A percentile compares a stretch with the other conserved stretches of the same genome.
Conservation (phyloP, 148 eudicot species). For the Heliosperma pusillum region DNA sequence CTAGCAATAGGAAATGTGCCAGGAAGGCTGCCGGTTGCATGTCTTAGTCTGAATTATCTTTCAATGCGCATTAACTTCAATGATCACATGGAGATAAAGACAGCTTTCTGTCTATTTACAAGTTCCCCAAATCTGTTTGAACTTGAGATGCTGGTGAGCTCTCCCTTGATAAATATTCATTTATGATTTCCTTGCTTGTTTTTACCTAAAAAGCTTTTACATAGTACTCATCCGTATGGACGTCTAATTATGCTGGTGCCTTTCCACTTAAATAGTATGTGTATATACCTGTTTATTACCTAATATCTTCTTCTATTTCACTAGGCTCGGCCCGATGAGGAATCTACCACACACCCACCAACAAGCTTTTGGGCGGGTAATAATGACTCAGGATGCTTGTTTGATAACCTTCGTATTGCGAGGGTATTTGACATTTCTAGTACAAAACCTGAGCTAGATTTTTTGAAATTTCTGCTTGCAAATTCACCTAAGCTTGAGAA, state of each 20-base stretch:
- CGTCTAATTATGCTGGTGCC: not conserved
- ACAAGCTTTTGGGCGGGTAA: constrained; percentile 36
- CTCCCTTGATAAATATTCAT: not conserved
- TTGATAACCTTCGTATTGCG: constrained; percentile 49
- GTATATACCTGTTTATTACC: not conserved
- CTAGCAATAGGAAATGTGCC: constrained; percentile 67
- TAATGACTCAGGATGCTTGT: constrained; percentile 26
- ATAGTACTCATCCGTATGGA: not conserved
- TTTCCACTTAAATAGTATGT: not conserved
- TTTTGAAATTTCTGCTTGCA: constrained; percentile 61
- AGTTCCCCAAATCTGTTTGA: constrained; percentile 72
- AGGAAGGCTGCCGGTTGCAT: constrained; percentile 48
- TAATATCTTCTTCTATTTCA: constrained; percentile 7
- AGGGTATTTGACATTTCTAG: constrained; percentile 48
- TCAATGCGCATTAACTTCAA: constrained; percentile 65
- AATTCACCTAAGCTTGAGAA: constrained; percentile 68
- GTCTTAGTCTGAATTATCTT: constrained; percentile 58
- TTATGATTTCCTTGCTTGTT: not conserved
- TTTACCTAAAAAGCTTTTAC: not conserved
- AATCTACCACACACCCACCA: constrained; percentile 13
- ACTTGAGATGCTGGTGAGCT: constrained; percentile 74
- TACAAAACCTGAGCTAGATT: constrained; percentile 47
- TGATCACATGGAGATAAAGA: constrained; percentile 53
- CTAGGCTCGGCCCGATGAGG: constrained; percentile 71
- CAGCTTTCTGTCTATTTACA: constrained; percentile 63